Evolutionary conservation across 75 land plant genomes (phyloP).

Genomic region (Picea glauca): DNA sequence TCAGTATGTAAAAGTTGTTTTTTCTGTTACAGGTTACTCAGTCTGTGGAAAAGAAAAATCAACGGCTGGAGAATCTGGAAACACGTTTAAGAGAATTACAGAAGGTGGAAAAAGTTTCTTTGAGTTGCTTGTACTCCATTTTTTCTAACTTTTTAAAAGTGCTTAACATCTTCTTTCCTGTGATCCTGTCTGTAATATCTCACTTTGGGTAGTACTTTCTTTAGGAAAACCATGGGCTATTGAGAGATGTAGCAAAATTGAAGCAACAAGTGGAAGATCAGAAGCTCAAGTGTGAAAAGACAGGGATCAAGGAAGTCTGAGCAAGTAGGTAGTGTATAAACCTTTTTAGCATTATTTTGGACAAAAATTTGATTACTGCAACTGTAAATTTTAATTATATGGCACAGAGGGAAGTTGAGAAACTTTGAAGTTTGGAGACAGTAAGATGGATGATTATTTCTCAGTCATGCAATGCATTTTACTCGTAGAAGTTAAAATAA

Average conservation of each 20-base stretch:
- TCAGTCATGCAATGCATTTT: not conserved
- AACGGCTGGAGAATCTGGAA: slow-evolving; percentile 1
- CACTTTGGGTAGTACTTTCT: not conserved
- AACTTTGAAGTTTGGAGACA: not conserved
- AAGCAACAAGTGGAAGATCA: slow-evolving; percentile 2
- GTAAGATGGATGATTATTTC: not conserved
- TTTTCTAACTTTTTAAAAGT: not conserved
- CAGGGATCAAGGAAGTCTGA: not conserved
- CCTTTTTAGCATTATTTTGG: not conserved
- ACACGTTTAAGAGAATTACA: not conserved
- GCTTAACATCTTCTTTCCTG: not conserved
- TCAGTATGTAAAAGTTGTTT: not conserved
- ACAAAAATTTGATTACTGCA: not conserved
- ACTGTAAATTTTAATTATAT: not conserved
- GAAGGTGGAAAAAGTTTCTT: slow-evolving; percentile 1
- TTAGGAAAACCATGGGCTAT: not conserved
- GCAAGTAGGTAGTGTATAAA: not conserved
- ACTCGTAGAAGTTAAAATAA: not conserved
- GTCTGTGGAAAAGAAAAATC: not conserved
- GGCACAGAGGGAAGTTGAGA: not conserved
- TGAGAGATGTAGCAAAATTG: not conserved
- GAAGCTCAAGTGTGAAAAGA: not conserved
- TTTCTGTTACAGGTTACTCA: slow-evolving; percentile 6
- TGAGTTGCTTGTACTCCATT: not conserved
- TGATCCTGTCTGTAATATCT: not conserved